A percentile compares a stretch with the other conserved stretches of the same genome.
These are phyloP conservation scores for Globisporangium middletonii DNA, from an alignment of 352 stramenopile species.

Conservation along the genomic window DNA sequence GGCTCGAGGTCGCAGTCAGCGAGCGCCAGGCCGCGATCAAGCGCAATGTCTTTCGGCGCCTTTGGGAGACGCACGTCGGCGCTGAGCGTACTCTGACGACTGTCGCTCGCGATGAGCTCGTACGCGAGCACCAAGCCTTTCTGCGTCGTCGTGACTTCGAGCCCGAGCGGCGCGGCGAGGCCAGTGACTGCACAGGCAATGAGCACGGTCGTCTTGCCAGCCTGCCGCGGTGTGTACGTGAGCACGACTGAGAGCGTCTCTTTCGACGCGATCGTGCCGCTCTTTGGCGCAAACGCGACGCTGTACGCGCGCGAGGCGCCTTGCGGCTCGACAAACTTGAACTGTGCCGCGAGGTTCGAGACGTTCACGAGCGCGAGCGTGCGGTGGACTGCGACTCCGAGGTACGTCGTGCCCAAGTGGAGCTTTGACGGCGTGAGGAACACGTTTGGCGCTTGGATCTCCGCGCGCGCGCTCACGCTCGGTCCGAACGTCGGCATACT, in stretches of 20 bases:
- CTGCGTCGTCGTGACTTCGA: conserved; percentile 60
- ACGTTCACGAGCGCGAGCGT: conserved; percentile 66
- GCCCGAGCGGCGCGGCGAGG: conserved; percentile 44
- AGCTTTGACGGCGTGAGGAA: conserved; percentile 52
- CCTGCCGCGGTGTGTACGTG: conserved; percentile 52
- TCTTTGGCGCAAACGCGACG: conserved; percentile 36
- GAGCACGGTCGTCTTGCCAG: conserved; percentile 41
- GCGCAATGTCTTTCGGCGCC: conserved; percentile 32
- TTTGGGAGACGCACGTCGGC: conserved; percentile 13
- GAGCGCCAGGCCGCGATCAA: conserved; percentile 30
- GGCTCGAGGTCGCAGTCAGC: conserved; percentile 43
- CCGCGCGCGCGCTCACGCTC: conserved; percentile 48
- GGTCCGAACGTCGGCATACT: neutral
- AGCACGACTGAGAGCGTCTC: conserved; percentile 41
- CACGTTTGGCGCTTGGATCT: conserved; percentile 76
- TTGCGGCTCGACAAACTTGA: conserved; percentile 72
- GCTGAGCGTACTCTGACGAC: neutral
- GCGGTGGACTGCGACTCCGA: conserved; percentile 42
- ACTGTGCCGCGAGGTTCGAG: conserved; percentile 67
- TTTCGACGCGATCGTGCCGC: conserved; percentile 56
- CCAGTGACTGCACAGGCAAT: conserved; percentile 62
- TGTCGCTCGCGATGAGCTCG: conserved; percentile 28
- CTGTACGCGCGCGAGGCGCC: conserved; percentile 39
- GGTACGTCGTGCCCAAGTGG: conserved; percentile 54
- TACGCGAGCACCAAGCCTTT: conserved; percentile 80